Evolutionary conservation across 2,329 filamentous ascomycete species (phyloP).

Genomic region (Mycosphaerella sp.): DNA sequence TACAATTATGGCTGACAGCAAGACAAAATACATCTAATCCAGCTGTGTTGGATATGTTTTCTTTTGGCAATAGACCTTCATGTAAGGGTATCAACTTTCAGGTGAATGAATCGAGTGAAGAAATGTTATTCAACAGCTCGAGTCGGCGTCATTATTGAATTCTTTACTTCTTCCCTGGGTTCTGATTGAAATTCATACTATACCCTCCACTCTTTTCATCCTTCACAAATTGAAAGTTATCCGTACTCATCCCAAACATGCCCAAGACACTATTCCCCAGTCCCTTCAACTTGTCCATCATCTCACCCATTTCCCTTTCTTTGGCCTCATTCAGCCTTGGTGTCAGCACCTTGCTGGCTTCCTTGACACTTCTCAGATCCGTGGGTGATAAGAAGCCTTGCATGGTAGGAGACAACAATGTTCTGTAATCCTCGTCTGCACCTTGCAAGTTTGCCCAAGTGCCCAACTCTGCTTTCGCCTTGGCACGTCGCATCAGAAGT

Average conservation of each 20-base stretch:
- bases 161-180: constrained; percentile 20
- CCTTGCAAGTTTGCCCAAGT: constrained; percentile 76
- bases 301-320: constrained; percentile 84
- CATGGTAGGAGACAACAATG: constrained; percentile 43
- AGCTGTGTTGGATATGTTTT: too few relatives aligned
- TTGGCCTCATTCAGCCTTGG: constrained; percentile 67
- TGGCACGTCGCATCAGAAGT: constrained; percentile 70
- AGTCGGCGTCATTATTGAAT: too few relatives aligned
- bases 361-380: constrained; percentile 62
- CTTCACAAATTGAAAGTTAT: constrained; percentile 91
- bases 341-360: constrained; percentile 61
- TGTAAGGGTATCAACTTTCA: too few relatives aligned
- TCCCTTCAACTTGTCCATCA: constrained; percentile 95
- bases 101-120: too few relatives aligned
- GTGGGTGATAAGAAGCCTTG: constrained; percentile 56
- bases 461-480: constrained; percentile 62
- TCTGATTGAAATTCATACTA: constrained; percentile 76
- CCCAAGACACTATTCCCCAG: constrained; percentile 87
- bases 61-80: too few relatives aligned
- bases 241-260: constrained; percentile 87
- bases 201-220: constrained; percentile 87
- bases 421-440: constrained; percentile 73
- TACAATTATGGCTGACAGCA: too few relatives aligned
- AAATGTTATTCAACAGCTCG: too few relatives aligned
- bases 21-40: too few relatives aligned